Evolutionary conservation across 345 rosid genomes (phyloP).

Genomic region (Pseudoturritis turrita): DNA sequence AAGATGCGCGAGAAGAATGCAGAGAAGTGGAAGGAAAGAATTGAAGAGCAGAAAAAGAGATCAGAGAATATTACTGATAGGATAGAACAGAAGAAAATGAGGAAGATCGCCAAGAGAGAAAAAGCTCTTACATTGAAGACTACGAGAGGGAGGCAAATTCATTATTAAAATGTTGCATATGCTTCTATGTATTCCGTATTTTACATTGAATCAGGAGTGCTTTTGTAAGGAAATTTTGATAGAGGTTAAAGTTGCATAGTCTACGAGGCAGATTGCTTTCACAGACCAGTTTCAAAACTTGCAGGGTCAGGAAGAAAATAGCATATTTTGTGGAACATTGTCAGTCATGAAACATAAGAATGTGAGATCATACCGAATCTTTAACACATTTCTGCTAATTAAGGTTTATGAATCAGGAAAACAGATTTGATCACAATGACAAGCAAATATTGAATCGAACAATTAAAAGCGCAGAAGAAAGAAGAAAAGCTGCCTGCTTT

Average conservation of each 20-base stretch:
- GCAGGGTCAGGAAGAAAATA: neutral
- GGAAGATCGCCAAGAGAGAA: conserved; percentile 63
- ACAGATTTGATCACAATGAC: conserved; percentile 1
- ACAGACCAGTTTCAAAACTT: neutral
- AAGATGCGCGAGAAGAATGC: conserved; percentile 51
- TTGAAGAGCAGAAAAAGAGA: conserved; percentile 53
- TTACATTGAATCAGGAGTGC: neutral
- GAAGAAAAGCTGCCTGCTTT: conserved; percentile 9
- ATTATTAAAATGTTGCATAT: too few species aligned
- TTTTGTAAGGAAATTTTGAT: neutral
- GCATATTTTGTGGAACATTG: neutral
- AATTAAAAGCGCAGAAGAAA: conserved; percentile 22
- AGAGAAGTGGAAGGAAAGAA: conserved; percentile 73
- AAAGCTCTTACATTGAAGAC: too few species aligned
- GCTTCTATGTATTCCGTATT: neutral
- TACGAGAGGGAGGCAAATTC: too few species aligned
- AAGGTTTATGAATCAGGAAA: conserved; percentile 4
- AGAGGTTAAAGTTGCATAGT: neutral
- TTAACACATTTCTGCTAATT: conserved; percentile 9
- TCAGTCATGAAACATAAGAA: neutral
- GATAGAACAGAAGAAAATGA: conserved; percentile 54
- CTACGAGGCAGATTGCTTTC: neutral
- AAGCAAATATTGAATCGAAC: conserved; percentile 10
- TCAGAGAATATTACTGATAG: conserved; percentile 51
- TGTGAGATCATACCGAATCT: neutral